These are phyloP conservation scores for Colletotrichum sp. DNA, from an alignment of 2,329 filamentous ascomycete genomes.

Conservation along the genomic window DNA sequence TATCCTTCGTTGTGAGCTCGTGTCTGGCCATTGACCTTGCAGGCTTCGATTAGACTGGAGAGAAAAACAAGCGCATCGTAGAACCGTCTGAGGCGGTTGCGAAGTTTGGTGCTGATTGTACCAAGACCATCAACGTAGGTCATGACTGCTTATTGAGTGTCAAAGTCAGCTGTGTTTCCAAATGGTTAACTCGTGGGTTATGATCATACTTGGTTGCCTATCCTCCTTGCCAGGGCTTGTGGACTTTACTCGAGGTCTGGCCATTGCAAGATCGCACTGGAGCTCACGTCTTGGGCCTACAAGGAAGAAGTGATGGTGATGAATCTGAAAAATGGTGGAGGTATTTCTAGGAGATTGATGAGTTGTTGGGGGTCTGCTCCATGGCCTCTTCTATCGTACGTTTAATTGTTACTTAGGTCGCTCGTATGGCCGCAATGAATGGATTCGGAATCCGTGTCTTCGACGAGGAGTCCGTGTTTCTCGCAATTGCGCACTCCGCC, in stretches of 20 bases:
- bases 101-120: neutral
- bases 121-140: neutral
- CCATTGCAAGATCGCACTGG: neutral
- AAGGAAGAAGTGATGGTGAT: neutral
- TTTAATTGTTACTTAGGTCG: neutral
- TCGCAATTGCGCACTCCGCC: neutral
- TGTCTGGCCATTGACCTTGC: neutral
- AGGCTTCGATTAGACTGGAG: constrained; percentile 22
- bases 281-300: neutral
- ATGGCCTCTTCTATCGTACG: neutral
- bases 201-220: neutral
- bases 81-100: neutral
- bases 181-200: too few relatives aligned
- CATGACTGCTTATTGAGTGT: neutral
- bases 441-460: neutral
- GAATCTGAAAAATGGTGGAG: neutral
- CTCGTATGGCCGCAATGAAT: accelerated
- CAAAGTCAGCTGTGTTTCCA: neutral
- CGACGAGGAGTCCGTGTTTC: neutral
- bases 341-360: neutral
- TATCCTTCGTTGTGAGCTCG: neutral
- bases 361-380: neutral
- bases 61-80: neutral
- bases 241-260: neutral
- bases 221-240: neutral